Conservation (phyloP, 176 grass and related monocot species). For the Metroxylon sagu region DNA sequence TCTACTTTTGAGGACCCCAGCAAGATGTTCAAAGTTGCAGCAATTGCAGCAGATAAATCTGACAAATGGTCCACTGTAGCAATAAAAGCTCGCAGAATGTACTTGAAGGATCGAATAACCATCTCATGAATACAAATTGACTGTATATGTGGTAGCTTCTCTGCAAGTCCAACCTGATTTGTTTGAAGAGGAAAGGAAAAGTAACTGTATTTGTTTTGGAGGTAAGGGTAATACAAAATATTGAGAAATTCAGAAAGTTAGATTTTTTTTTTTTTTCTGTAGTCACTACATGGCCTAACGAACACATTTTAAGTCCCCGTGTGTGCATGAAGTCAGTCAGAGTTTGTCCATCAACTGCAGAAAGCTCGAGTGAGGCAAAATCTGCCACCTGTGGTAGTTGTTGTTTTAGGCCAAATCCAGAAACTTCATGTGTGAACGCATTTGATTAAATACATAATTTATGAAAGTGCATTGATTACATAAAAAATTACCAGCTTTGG, state of each 20-base stretch:
- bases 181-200: conserved; percentile 6
- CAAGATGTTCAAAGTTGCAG: conserved; percentile 86
- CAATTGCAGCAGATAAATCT: conserved; percentile 61
- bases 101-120: conserved; percentile 91
- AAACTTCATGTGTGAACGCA: too few relatives aligned
- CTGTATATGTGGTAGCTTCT: conserved; percentile 94
- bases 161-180: conserved; percentile 79
- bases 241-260: background rate
- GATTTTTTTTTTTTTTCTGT: conserved; percentile 3
- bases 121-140: conserved; percentile 99
- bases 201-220: background rate
- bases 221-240: too few relatives aligned
- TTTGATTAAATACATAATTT: too few relatives aligned
- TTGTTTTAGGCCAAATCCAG: too few relatives aligned
- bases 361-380: conserved; percentile 99
- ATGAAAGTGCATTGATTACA: background rate
- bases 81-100: conserved; percentile 81
- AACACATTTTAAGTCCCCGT: conserved; percentile 85
- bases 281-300: conserved; percentile 77
- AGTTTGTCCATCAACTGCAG: conserved; percentile 95
- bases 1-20: conserved; percentile 49
- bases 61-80: conserved; percentile 62
- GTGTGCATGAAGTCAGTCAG: conserved; percentile 99
- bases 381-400: conserved; percentile 57
- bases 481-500: conserved; percentile 75